These are phyloP conservation scores for Actinomortierella ambigua DNA, from an alignment of 371 early-diverging fungal genomes.

Conservation along the genomic window DNA sequence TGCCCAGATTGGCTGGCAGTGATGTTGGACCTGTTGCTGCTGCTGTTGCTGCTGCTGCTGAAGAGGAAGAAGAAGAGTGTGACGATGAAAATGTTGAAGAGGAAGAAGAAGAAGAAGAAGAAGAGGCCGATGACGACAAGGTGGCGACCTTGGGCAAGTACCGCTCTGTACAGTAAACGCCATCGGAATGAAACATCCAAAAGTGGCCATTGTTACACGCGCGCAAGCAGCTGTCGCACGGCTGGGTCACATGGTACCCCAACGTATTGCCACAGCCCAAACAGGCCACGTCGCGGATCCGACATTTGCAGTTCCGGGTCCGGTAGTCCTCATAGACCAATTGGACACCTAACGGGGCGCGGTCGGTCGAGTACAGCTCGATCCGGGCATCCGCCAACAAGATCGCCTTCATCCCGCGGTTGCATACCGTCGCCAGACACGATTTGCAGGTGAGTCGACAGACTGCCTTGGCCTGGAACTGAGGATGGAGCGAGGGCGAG, in stretches of 20 bases:
- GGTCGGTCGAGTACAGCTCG: slow-evolving; percentile 87
- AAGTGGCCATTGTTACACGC: slow-evolving; percentile 97
- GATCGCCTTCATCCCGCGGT: slow-evolving; percentile 89
- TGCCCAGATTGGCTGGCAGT: too few species aligned
- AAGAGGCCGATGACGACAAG: slow-evolving; percentile 1
- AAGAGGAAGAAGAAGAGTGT: slow-evolving; percentile 7
- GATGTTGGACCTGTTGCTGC: too few species aligned
- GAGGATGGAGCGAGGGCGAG: slow-evolving; percentile 40
- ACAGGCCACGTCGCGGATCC: slow-evolving; percentile 95
- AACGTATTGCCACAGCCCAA: slow-evolving; percentile 92
- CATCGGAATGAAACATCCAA: slow-evolving; percentile 96
- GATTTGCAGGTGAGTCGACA: slow-evolving; percentile 62
- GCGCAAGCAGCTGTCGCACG: slow-evolving; percentile 90
- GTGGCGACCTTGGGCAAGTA: slow-evolving; percentile 21
- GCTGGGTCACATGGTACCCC: slow-evolving; percentile 96
- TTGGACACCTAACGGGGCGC: slow-evolving; percentile 83
- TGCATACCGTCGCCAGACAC: slow-evolving; percentile 65
- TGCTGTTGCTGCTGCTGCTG: background rate
- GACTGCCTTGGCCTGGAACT: slow-evolving; percentile 65
- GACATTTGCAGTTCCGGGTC: slow-evolving; percentile 91
- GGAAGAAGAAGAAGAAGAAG: background rate
- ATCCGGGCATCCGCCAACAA: slow-evolving; percentile 88
- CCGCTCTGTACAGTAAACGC: slow-evolving; percentile 57
- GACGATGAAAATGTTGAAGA: background rate
- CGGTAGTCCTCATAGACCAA: slow-evolving; percentile 89